Conservation (phyloP, 129 eudicot species). For the Flaveria robusta region DNA sequence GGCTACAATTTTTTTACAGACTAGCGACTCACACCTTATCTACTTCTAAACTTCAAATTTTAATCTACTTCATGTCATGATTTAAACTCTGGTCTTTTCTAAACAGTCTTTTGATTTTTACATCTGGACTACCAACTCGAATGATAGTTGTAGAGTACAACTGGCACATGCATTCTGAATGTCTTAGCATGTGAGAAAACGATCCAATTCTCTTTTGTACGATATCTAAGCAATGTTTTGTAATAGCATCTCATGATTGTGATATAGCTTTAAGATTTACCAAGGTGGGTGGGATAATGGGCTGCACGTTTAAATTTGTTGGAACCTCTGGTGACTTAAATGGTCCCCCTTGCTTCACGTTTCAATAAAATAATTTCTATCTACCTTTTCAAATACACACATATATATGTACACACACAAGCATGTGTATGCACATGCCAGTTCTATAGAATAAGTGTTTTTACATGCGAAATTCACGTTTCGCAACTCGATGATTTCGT, state of each 20-base stretch:
- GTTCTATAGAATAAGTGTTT: too few species aligned
- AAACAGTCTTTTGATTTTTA: too few species aligned
- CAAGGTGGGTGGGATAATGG: constrained; percentile 17
- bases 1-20: too few species aligned
- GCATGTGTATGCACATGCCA: neutral
- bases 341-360: constrained; percentile 38
- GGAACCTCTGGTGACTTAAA: neutral
- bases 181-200: neutral
- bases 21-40: too few species aligned
- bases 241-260: constrained; percentile 18
- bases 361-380: constrained; percentile 21
- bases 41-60: too few species aligned
- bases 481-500: too few species aligned
- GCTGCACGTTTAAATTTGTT: constrained; percentile 23
- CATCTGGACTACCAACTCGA: too few species aligned
- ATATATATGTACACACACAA: neutral
- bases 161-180: constrained; percentile 7
- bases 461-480: too few species aligned
- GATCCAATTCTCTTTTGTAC: neutral
- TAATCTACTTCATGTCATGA: too few species aligned
- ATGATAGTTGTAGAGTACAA: neutral
- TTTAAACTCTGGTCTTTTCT: too few species aligned
- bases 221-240: constrained; percentile 2
- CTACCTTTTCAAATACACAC: neutral
- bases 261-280: constrained; percentile 31